Percentiles rank a stretch among this genome's conserved stretches.
Evolutionary conservation across 306 rosid genomes (phyloP).

Genomic region (Medicago arabica): DNA sequence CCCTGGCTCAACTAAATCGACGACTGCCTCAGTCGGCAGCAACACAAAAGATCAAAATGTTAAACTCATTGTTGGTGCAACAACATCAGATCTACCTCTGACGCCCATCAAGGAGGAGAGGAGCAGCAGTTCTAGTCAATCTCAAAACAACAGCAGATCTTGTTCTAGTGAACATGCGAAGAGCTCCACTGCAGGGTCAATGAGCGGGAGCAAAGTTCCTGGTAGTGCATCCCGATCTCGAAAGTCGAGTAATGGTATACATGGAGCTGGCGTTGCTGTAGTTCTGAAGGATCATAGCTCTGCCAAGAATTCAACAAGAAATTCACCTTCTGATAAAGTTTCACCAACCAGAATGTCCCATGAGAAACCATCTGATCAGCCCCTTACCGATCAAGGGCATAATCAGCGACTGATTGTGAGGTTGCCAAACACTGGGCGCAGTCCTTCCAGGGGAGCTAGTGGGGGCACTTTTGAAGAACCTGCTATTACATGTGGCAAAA

Average conservation of each 20-base stretch:
- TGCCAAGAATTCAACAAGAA: conserved; percentile 49
- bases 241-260: conserved; percentile 71
- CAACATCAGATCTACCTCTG: conserved; percentile 64
- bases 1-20: conserved; percentile 61
- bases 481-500: conserved; percentile 53
- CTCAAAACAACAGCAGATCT: conserved; percentile 87
- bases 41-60: conserved; percentile 64
- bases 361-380: conserved; percentile 69
- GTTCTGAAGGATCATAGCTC: conserved; percentile 62
- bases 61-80: conserved; percentile 51
- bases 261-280: conserved; percentile 58
- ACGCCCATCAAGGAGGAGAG: conserved; percentile 74
- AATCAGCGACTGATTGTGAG: conserved; percentile 68
- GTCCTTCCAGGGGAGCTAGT: conserved; percentile 68
- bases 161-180: conserved; percentile 80
- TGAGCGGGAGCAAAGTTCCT: conserved; percentile 54
- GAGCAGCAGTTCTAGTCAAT: conserved; percentile 92
- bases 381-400: conserved; percentile 55
- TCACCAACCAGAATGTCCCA: conserved; percentile 51
- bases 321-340: conserved; percentile 56
- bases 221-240: conserved; percentile 66
- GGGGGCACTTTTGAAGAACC: conserved; percentile 74
- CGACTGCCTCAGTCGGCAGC: conserved; percentile 48
- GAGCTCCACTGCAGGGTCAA: conserved; percentile 79
- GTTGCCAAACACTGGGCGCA: conserved; percentile 71